Base-by-base conservation (phyloP, 225 moss, liverwort and hornwort species). In the Bryoerythrophyllum caledonicum region DNA sequence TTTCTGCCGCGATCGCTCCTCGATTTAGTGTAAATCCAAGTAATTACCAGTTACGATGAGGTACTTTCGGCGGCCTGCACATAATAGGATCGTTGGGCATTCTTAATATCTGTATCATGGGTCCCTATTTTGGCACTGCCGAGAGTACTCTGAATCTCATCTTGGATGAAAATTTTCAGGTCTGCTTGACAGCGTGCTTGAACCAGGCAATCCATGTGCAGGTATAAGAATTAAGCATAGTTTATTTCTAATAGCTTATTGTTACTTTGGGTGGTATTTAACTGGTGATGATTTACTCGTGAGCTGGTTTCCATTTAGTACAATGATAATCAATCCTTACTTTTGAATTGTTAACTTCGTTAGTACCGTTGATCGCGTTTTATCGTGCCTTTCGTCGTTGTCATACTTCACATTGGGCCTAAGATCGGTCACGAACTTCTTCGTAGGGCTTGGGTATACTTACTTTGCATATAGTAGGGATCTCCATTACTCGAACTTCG, bases 171-270 rank as follows among this genome's bases (percentile, higher is more conserved):
- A 68, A 73, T 82, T 72, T 51, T 59, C 63, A 60, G 73, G 76
- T 82, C 61, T 79, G 51, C 79, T 76, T 70, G 85, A 76, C 51
- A 74, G 74, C 75, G 41, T 84, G 79, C 71, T 76, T 76, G 70
- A 77, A 58, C 28, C 61, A 73, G 68, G 76, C 41, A 67, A 54
- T 76, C 19, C 68, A 23, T 10, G 66, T 63, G 53, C 58, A 68
- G 61, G 54, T 79, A 55, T 19, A 62, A 76, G 67, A 54, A 23
- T 61, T 26, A 53, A 67, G n/a, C 44, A 10, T 32, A 65, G 14
- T 66, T 67, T 60, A 65, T 53, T 41, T 32, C 43, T n/a, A 12
- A 12, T 21, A 7, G 63, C 16, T 25, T 24, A 13, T 16, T 65
- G 65, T 26, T 44, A 44, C 63, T 40, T 38, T 13, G 63, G 40